Percentiles rank a stretch among this genome's conserved stretches.
These are phyloP conservation scores for Trifolium pratense DNA, from an alignment of 306 rosid genomes.

Conservation along the genomic window DNA sequence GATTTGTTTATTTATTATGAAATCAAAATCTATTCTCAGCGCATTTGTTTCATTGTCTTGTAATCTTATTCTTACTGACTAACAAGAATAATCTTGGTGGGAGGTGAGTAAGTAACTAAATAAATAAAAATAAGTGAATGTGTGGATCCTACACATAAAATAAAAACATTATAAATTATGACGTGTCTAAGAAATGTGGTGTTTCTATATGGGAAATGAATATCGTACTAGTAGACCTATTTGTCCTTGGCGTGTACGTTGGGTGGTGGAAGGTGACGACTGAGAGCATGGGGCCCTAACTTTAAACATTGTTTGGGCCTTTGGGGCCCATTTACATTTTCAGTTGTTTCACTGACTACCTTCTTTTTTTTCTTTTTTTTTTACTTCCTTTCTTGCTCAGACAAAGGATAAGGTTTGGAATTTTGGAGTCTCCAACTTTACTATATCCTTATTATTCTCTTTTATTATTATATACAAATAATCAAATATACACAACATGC, in stretches of 20 bases:
- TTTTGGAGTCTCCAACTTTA: constrained; percentile 1
- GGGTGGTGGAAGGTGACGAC: constrained; percentile 60
- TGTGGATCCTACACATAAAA: constrained; percentile 23
- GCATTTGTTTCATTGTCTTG: constrained; percentile 26
- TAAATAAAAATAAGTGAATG: background rate
- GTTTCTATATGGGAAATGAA: constrained; percentile 33
- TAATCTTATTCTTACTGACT: constrained; percentile 28
- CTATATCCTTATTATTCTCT: background rate
- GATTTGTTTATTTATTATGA: constrained; percentile 44
- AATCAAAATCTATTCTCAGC: constrained; percentile 40
- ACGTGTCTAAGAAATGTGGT: constrained; percentile 32
- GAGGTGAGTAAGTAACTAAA: constrained; percentile 41
- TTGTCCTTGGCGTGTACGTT: constrained; percentile 78
- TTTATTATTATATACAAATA: background rate
- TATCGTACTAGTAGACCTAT: constrained; percentile 39
- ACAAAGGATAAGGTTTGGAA: constrained; percentile 34
- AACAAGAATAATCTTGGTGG: constrained; percentile 50
- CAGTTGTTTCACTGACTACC: background rate
- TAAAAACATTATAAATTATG: background rate
- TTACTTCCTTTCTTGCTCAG: constrained; percentile 23
- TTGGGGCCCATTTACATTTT: constrained; percentile 34
- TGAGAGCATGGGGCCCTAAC: constrained; percentile 39
- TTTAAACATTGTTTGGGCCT: constrained; percentile 38
- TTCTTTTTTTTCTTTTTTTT: constrained; percentile 1
- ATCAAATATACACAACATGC: too few relatives aligned